Base-by-base conservation (phyloP, 164 flowering plant species). In the Pachysandra terminalis region DNA sequence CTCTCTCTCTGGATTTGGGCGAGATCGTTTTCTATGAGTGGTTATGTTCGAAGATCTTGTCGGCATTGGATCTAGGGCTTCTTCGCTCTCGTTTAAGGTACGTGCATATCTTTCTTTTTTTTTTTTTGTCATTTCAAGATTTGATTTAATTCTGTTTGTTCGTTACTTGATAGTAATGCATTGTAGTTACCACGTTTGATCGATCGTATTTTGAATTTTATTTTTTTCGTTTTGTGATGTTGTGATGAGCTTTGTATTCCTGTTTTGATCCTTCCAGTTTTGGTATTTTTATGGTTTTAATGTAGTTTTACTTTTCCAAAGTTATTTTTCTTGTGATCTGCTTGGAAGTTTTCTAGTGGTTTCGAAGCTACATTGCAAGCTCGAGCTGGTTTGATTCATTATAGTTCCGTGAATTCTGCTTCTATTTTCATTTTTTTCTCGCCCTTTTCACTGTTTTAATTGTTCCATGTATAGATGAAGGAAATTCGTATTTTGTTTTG, bases 51-150 rank as follows among this genome's bases (percentile, higher is more conserved):
- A 45, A 10, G 54, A 21, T 61, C 22, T 55, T 54, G 61, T 57
- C 65, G 17, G 56, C 76, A 56, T 75, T 51, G 79, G 84, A 81
- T 81, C 81, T 76, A 79, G 65, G 69, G 56, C 67, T 63, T 64
- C 57, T 48, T 65, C 48, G 65, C 66, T 26, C 67, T 63, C 59
- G 21, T 49, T 19, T 16, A 32, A 32, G 37, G 37, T 32, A 32
- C 7, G 37, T 32, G 37, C 37, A 32, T 3, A 32, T 32, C 3
- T 23, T 24, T 23, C 32, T 1, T 32, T 24, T n/a, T 51, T 45
- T 63, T 48, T 62, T 21, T 9, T 40, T 9, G 4, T 62, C 23
- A 52, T 45, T 45, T 32, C 7, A 32, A 32, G 37, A 3, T 32
- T 32, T 32, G 37, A 32, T 32, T 32, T 32, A 32, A 7, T 32